Conservation (phyloP, 1,284 basidiomycete species). For the Xerocomus amazonicus region DNA sequence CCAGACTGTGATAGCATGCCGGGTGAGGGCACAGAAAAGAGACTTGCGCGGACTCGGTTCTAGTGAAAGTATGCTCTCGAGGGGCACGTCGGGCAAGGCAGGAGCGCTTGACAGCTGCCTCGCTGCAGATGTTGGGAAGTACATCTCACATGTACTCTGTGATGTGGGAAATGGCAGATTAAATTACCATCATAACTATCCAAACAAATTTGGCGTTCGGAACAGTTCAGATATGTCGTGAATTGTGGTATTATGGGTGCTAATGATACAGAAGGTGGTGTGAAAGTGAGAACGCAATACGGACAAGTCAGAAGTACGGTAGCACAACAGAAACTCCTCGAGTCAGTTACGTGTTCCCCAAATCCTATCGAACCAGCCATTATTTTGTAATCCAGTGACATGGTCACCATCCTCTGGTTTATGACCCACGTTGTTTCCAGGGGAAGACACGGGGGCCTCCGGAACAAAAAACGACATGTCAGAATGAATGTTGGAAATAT, state of each 20-base stretch:
- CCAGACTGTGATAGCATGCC: constrained; percentile 72
- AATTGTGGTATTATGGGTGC: constrained; percentile 27
- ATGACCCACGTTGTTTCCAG: constrained; percentile 11
- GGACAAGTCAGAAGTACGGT: constrained; percentile 20
- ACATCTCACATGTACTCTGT: constrained; percentile 48
- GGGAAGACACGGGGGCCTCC: constrained; percentile 18
- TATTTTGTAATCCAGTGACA: constrained; percentile 10
- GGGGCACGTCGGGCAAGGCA: constrained; percentile 57
- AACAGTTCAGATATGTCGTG: neutral
- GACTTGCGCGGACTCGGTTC: constrained; percentile 69
- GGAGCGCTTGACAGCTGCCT: constrained; percentile 66
- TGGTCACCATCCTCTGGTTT: constrained; percentile 17
- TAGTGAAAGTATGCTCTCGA: constrained; percentile 58
- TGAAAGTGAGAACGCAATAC: constrained; percentile 13
- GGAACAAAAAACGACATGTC: constrained; percentile 30
- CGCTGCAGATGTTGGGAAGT: constrained; percentile 78
- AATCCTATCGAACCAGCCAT: constrained; percentile 26
- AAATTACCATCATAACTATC: no score
- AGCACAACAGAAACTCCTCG: constrained; percentile 8
- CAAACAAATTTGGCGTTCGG: no score
- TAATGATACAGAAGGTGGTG: constrained; percentile 33
- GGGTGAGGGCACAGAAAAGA: constrained; percentile 74
- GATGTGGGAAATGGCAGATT: no score
- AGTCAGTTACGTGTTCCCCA: constrained; percentile 23
- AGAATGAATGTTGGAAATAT: constrained; percentile 36